Evolutionary conservation across 306 rosid species (phyloP), one percentile per base, ranked within the genome.

Genomic region (Rubus idaeus): DNA sequence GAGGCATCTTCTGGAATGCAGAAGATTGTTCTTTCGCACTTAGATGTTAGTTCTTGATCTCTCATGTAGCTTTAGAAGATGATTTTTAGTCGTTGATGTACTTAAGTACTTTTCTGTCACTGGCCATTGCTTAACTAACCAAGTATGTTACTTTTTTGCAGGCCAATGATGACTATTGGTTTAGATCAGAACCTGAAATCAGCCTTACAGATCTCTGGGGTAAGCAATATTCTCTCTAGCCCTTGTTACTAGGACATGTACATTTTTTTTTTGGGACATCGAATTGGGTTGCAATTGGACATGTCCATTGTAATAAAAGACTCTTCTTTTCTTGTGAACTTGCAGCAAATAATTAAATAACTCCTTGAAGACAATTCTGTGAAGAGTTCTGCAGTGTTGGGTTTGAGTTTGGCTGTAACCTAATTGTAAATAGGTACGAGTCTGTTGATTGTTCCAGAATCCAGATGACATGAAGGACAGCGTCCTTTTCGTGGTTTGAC

Each of bases 121-220:
- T 11, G 23, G 42, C 20, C 61, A 13, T 67, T n/a, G 35, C 50
- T 63, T 65, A 65, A 52, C 51, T 62, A 46, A 75, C 52, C 40
- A 17, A 30, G 67, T 3, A 23, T 51, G 63, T 23, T 46, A 47
- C 49, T 50, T 80, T 41, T 50, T 74, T 75, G 87, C 88, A 91
- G 98, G 80, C 77, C 10, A 84, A 86, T 35, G 77, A 86, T 82
- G 98, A 93, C 85, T 93, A 93, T 74, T 93, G 98, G 97, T 89
- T 93, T 71, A 80, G 78, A 74, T 86, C 96, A 63, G 88, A 93
- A 79, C 83, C 86, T 74, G 83, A 82, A 71, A 85, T 90, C 81
- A 80, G 88, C 84, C 78, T 79, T 61, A 86, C 97, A 44, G 83
- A 86, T 84, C 79, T 91, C 61, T 93, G 96, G 97, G 89, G 90